Percentiles rank a stretch among this genome's conserved stretches.
Conservation (phyloP, 78 protist species). For the slime mould (Dictyostelium discoideum) region DNA sequence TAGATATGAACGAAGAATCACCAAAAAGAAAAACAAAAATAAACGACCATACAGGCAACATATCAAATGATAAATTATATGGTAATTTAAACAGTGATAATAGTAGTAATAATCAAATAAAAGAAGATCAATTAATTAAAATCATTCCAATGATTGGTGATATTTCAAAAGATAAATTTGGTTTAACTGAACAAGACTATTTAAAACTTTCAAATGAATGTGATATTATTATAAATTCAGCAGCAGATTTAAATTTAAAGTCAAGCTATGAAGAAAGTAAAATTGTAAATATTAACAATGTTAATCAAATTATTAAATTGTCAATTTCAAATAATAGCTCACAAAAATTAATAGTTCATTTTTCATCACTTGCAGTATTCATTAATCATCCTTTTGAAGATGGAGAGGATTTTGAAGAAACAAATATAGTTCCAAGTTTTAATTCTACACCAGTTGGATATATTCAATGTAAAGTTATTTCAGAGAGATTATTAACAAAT, state of each 20-base stretch:
- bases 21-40: no score
- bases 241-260: constrained; percentile 45
- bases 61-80: no score
- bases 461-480: constrained; percentile 46
- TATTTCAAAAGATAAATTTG: background rate
- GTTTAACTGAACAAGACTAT: background rate
- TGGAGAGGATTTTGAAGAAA: background rate
- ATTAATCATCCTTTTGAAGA: background rate
- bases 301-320: no score
- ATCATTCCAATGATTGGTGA: background rate
- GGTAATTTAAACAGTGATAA: no score
- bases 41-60: no score
- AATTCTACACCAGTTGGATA: background rate
- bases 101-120: background rate
- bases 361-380: constrained; percentile 48
- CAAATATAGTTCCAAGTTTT: background rate
- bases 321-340: background rate
- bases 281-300: background rate
- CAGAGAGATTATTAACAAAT: background rate
- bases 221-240: constrained; percentile 28
- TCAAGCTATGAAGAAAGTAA: constrained; percentile 9
- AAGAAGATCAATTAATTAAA: background rate
- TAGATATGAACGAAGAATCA: no score
- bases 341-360: constrained; percentile 12
- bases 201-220: background rate